Evolutionary conservation across 2,329 filamentous ascomycete genomes (phyloP).

Genomic region (Corinectria fuckeliana): DNA sequence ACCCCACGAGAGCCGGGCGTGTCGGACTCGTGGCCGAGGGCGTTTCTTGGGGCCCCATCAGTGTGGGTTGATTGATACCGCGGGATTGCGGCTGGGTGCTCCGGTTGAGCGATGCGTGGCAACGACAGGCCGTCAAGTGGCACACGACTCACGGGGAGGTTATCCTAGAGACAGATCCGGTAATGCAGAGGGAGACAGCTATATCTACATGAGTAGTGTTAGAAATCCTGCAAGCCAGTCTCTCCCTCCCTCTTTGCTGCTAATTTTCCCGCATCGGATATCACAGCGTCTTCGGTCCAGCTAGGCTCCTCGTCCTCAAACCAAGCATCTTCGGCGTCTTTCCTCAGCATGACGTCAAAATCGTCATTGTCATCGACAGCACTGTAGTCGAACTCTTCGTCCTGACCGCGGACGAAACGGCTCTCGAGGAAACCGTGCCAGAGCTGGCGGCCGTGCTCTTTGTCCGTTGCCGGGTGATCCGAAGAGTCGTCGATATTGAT

Average conservation of each 20-base stretch:
- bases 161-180: background rate
- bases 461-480: constrained; percentile 44
- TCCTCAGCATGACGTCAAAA: constrained; percentile 67
- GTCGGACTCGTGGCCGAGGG: background rate
- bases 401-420: constrained; percentile 76
- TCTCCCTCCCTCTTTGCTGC: constrained; percentile 55
- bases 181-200: background rate
- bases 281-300: constrained; percentile 59
- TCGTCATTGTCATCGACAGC: constrained; percentile 74
- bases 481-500: constrained; percentile 47
- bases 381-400: constrained; percentile 80
- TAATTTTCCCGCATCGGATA: constrained; percentile 2
- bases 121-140: background rate
- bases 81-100: constrained; percentile 24
- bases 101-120: constrained; percentile 13
- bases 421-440: constrained; percentile 77
- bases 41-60: background rate
- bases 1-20: constrained; percentile 8
- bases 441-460: constrained; percentile 69
- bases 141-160: background rate
- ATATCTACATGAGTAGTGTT: constrained; percentile 36
- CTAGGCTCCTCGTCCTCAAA: constrained; percentile 80
- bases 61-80: constrained; percentile 16
- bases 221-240: constrained; percentile 77
- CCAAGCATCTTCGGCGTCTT: constrained; percentile 75